phyloP scores from a whole-genome alignment of 2,329 filamentous ascomycete genomes.

The Neofusicoccum cordaticola region DNA sequence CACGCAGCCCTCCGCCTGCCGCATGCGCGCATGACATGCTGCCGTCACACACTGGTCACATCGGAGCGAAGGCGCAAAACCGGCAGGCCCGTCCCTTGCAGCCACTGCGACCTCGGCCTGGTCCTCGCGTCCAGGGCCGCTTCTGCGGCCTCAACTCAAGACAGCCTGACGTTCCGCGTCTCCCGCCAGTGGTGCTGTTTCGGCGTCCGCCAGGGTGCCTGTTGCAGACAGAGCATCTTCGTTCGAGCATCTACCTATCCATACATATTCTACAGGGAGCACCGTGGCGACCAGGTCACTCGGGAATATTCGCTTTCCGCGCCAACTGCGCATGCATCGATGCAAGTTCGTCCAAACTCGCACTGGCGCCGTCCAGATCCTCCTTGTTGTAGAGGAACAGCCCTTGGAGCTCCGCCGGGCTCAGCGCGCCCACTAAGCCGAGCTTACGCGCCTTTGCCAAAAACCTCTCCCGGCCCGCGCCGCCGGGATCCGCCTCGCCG shows the following conservation, averaged over 20 bases:
- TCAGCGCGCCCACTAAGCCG: constrained; percentile 69
- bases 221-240: background rate
- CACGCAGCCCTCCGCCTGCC: background rate
- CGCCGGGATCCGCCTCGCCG: constrained; percentile 69
- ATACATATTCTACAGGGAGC: background rate
- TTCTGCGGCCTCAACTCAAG: background rate
- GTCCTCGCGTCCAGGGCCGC: background rate
- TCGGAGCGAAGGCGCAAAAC: background rate
- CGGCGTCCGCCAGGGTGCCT: background rate
- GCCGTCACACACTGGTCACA: background rate
- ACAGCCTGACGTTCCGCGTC: background rate
- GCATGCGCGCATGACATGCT: constrained; percentile 12
- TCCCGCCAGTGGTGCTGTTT: background rate
- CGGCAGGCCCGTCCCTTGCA: constrained; percentile 10
- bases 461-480: constrained; percentile 65
- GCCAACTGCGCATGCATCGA: constrained; percentile 16
- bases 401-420: constrained; percentile 89
- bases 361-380: constrained; percentile 80
- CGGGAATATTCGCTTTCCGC: constrained; percentile 1
- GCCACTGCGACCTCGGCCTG: background rate
- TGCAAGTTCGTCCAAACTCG: constrained; percentile 65
- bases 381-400: constrained; percentile 95
- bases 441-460: constrained; percentile 66
- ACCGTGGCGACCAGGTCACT: background rate
- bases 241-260: background rate